Evolutionary conservation across 179 eudicot genomes (phyloP).

Genomic region (Gypsophila paniculata): DNA sequence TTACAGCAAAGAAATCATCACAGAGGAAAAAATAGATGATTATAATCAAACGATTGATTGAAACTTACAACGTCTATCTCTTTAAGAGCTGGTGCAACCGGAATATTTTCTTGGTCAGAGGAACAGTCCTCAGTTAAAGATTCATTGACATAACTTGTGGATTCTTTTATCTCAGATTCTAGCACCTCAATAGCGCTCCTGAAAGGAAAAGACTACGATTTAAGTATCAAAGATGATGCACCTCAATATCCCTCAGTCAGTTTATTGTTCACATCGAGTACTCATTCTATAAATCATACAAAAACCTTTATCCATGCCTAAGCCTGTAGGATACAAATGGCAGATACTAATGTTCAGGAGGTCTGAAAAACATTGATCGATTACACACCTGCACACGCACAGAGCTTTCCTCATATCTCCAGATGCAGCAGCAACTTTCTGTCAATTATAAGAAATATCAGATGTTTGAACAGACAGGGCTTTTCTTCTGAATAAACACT

Average conservation of each 20-base stretch:
- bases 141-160: conserved; percentile 23
- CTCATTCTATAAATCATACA: too few species aligned
- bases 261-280: too few species aligned
- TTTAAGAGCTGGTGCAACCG: conserved; percentile 25
- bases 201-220: conserved; percentile 13
- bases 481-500: not conserved
- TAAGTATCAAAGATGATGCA: conserved; percentile 12
- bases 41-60: not conserved
- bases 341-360: not conserved
- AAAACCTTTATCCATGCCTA: not conserved
- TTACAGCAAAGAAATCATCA: too few species aligned
- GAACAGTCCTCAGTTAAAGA: conserved; percentile 28
- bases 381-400: conserved; percentile 69
- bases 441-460: conserved; percentile 26
- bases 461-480: not conserved
- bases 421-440: conserved; percentile 98
- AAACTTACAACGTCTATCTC: conserved; percentile 50
- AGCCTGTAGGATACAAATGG: not conserved
- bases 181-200: conserved; percentile 92
- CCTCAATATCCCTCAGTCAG: too few species aligned
- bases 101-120: conserved; percentile 39
- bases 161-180: conserved; percentile 65
- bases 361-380: not conserved
- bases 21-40: too few species aligned
- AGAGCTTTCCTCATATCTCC: conserved; percentile 98